Percentiles rank a stretch among this genome's conserved stretches.
Conservation (phyloP, 2,329 filamentous ascomycete genomes). For the Apiospora hydei region DNA sequence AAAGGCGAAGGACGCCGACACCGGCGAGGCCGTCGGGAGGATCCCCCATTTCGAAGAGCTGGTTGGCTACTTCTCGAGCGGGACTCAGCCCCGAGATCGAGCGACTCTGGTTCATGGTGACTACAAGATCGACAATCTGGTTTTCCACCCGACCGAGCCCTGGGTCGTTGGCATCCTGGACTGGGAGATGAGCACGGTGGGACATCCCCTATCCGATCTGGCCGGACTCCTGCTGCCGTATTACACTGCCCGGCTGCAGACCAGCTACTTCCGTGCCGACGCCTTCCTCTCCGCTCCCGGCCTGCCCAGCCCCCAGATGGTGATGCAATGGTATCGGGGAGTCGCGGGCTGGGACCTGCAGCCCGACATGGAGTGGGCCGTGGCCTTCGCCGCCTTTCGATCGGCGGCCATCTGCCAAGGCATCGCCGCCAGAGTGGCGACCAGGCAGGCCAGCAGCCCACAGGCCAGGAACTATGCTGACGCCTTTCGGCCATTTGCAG, state of each 20-base stretch:
- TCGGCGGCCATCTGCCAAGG: conserved; percentile 77
- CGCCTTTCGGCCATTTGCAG: conserved; percentile 74
- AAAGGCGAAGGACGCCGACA: conserved; percentile 77
- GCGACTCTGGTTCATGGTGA: conserved; percentile 89
- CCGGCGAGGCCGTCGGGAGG: conserved; percentile 75
- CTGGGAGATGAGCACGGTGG: conserved; percentile 98
- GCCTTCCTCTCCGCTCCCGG: conserved; percentile 74
- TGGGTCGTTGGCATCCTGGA: conserved; percentile 86
- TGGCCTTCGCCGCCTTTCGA: conserved; percentile 69
- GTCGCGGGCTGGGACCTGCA: conserved; percentile 71
- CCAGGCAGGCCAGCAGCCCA: conserved; percentile 87
- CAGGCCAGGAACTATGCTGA: conserved; percentile 76
- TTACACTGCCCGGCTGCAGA: conserved; percentile 42
- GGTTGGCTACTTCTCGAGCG: conserved; percentile 74
- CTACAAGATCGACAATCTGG: conserved; percentile 92
- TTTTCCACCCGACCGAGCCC: conserved; percentile 84
- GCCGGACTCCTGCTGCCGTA: conserved; percentile 74
- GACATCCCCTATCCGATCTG: conserved; percentile 92
- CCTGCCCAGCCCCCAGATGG: conserved; percentile 52
- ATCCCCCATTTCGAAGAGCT: conserved; percentile 86
- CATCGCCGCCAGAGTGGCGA: conserved; percentile 87
- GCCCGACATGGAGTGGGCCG: conserved; percentile 66
- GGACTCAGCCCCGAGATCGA: conserved; percentile 74
- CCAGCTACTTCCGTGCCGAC: conserved; percentile 30
- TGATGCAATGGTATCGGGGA: conserved; percentile 71